Conservation (phyloP, 441 rosid species). For the Adansonia gregorii region DNA sequence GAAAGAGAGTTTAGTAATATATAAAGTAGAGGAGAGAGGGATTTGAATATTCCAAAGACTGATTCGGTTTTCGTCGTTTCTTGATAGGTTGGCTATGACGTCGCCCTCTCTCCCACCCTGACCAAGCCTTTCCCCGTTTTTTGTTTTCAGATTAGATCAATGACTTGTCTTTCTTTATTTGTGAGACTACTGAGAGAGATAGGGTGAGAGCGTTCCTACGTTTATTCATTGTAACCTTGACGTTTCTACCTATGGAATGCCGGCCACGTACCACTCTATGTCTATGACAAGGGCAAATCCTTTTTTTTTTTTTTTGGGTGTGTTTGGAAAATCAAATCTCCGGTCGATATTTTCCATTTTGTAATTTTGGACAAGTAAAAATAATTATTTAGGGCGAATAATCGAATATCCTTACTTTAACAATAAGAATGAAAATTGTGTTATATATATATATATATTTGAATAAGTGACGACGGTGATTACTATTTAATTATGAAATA, state of each 20-base stretch:
- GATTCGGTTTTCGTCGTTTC: slow-evolving; percentile 60
- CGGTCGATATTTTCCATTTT: not conserved
- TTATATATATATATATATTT: not conserved
- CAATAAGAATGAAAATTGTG: not conserved
- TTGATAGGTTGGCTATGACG: slow-evolving; percentile 47
- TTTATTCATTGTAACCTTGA: not conserved
- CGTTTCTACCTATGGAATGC: not conserved
- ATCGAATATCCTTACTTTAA: not conserved
- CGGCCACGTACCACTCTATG: not conserved
- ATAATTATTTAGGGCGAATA: not conserved
- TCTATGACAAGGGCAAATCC: not conserved
- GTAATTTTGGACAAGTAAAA: not conserved
- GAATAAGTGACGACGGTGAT: not conserved
- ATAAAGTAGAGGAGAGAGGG: slow-evolving; percentile 22
- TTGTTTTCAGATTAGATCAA: slow-evolving; percentile 50
- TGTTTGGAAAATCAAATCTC: not conserved
- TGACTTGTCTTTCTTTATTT: not conserved
- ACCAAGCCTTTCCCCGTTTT: not conserved
- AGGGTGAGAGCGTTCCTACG: not conserved
- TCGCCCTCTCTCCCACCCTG: slow-evolving; percentile 29
- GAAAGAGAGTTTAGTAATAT: slow-evolving; percentile 10
- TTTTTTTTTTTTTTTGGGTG: not conserved
- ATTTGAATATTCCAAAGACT: slow-evolving; percentile 57
- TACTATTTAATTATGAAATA: not conserved
- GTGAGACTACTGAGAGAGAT: not conserved